Base-by-base conservation (phyloP, 345 rosid genomes). In the Murraya paniculata region DNA sequence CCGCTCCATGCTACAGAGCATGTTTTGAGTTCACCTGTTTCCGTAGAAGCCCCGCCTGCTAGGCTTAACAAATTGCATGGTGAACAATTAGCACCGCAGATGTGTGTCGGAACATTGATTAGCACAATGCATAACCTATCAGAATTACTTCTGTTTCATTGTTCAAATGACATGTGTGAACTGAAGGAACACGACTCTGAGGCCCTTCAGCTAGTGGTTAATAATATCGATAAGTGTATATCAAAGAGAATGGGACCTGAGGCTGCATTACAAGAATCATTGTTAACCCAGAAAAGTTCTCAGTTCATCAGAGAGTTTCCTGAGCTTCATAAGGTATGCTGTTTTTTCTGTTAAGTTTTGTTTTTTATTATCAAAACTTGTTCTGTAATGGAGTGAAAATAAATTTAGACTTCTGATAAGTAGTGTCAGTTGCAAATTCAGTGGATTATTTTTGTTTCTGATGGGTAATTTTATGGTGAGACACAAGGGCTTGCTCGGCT, bases 101-200 rank as follows among this genome's bases (percentile, higher is more conserved):
- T 76, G 30, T 73, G 83, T 83, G 82, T 82, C 53, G 81, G 45
- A 16, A 68, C 76, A 22, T 80, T 92, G 65, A 82, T 92, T 80
- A 81, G 82, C 77, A 84, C 94, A 53, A 79, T 91, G 91, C 88
- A 81, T 80, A 87, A 85, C 80, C 82, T 95, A 69, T 92, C 99
- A 75, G 93, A 92, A 82, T 73, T 91, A 84, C 92, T 95, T 79
- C 84, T 87, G 58, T 80, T 72, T 86, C 86, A 90, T 68, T 90
- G 90, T 84, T 90, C 87, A 55, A 85, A 78, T 74, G 87, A 86
- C 71, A 74, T 84, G 18, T 87, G 84, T 80, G 82, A 82, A 81
- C 58, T 93, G 86, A 88, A 84, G 87, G 87, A 83, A 61, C 83
- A 86, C 71, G 92, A 91, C 50, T 67, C 58, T 74, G 88, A 81